Conservation (phyloP, 2,329 filamentous ascomycete species). For the Xylaria sp. region DNA sequence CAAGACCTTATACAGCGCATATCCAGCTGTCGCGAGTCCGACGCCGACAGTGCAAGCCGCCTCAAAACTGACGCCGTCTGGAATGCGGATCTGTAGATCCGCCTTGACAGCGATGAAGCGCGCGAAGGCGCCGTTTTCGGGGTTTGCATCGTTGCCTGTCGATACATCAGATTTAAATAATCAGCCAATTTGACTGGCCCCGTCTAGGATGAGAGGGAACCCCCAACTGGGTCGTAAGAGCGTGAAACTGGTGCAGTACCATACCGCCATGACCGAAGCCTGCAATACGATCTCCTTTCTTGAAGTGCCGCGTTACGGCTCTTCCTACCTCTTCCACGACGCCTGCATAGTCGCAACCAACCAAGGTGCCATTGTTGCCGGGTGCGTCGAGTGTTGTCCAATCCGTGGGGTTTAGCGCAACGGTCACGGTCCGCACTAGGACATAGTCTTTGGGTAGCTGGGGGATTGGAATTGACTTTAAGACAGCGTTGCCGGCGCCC, state of each 20-base stretch:
- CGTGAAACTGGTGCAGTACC: not conserved
- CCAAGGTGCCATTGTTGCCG: conserved; percentile 20
- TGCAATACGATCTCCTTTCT: conserved; percentile 23
- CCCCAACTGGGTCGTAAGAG: not conserved
- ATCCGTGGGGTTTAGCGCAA: conserved; percentile 27
- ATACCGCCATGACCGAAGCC: conserved; percentile 28
- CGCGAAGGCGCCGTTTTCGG: conserved; percentile 27
- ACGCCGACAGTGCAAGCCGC: conserved; percentile 23
- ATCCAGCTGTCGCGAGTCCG: conserved; percentile 15
- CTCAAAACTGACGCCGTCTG: conserved; percentile 23
- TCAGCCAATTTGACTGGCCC: no score
- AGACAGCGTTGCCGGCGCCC: conserved; percentile 1
- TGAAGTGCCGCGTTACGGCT: conserved; percentile 22
- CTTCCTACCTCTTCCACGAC: conserved; percentile 22
- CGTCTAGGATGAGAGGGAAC: not conserved
- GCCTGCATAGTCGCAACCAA: conserved; percentile 25
- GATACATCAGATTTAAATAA: not conserved
- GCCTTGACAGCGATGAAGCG: conserved; percentile 26
- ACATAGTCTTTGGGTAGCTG: conserved; percentile 23
- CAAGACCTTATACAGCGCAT: conserved; percentile 23
- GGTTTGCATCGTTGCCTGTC: conserved; percentile 26
- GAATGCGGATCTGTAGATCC: conserved; percentile 15
- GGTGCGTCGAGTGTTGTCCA: conserved; percentile 26
- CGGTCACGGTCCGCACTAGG: conserved; percentile 26
- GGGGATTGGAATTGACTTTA: conserved; percentile 21